phyloP scores from a whole-genome alignment of 129 eudicot genomes.

The Centella asiatica region DNA sequence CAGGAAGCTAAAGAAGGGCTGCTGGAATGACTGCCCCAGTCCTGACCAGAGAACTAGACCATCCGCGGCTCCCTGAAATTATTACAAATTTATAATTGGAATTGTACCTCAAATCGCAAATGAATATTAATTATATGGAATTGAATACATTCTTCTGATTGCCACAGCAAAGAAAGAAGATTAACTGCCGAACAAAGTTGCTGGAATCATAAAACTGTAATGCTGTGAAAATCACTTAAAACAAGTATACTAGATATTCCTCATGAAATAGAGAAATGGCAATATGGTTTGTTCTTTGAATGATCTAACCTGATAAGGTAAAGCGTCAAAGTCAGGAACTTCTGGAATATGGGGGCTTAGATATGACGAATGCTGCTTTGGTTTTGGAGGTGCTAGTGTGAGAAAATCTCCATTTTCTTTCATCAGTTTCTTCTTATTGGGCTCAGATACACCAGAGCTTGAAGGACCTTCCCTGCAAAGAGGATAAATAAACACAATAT shows the following conservation, averaged over 20 bases:
- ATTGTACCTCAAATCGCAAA: too few species aligned
- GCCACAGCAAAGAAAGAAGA: background rate
- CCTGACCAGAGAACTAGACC: conserved; percentile 17
- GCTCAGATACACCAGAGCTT: conserved; percentile 25
- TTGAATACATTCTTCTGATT: background rate
- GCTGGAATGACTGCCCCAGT: conserved; percentile 28
- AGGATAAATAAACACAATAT: conserved; percentile 1
- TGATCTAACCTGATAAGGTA: conserved; percentile 34
- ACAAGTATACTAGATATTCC: background rate
- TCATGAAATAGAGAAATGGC: background rate
- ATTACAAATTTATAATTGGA: conserved; percentile 7
- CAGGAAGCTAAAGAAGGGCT: conserved; percentile 42
- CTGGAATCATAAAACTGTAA: background rate
- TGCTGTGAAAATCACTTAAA: background rate
- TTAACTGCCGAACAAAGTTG: too few species aligned
- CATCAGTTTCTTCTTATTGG: conserved; percentile 13
- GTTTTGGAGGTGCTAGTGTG: conserved; percentile 59
- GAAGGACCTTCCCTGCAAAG: conserved; percentile 46
- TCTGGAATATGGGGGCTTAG: conserved; percentile 16
- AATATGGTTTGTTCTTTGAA: background rate
- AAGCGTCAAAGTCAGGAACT: conserved; percentile 16
- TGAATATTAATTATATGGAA: background rate
- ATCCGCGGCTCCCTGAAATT: conserved; percentile 29
- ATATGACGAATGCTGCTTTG: conserved; percentile 26
- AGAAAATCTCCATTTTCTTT: conserved; percentile 35